These are phyloP conservation scores for Tillandsia leiboldiana DNA, from an alignment of 176 grass and related monocot species.

Conservation along the genomic window DNA sequence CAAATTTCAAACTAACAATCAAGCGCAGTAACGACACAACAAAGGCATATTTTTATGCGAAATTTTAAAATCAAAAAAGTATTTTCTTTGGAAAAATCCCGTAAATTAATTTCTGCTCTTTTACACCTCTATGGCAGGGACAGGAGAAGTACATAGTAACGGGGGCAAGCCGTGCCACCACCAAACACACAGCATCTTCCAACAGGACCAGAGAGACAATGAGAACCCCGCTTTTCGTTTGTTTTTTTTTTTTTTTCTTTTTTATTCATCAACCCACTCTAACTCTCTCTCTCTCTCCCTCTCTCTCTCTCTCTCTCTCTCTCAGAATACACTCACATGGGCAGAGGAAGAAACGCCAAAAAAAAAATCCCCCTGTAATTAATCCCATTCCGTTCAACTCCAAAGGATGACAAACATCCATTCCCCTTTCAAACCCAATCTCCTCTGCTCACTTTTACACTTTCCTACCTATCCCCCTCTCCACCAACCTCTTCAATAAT, in stretches of 20 bases:
- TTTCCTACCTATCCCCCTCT: conserved; percentile 33
- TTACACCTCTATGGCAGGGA: not conserved
- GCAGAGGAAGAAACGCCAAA: conserved; percentile 82
- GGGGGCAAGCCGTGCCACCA: not conserved
- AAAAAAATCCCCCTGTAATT: conserved; percentile 41
- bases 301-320: conserved; percentile 14
- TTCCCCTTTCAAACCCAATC: conserved; percentile 49
- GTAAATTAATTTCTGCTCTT: not conserved
- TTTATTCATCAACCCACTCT: not conserved
- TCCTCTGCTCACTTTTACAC: conserved; percentile 20
- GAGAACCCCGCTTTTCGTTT: not conserved
- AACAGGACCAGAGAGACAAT: not conserved
- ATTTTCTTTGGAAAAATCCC: not conserved
- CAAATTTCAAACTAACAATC: too few species aligned
- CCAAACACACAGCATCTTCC: not conserved
- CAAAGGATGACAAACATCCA: conserved; percentile 48
- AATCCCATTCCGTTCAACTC: conserved; percentile 25
- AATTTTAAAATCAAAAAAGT: not conserved
- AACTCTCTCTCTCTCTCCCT: conserved; percentile 3
- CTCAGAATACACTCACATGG: conserved; percentile 43
- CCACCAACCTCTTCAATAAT: conserved; percentile 45
- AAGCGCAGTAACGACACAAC: too few species aligned
- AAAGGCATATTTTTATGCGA: not conserved
- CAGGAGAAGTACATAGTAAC: not conserved
- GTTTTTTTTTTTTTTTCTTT: not conserved